Base-by-base conservation (phyloP, 108 stramenopile species). In the Fragilaria crotonensis region DNA sequence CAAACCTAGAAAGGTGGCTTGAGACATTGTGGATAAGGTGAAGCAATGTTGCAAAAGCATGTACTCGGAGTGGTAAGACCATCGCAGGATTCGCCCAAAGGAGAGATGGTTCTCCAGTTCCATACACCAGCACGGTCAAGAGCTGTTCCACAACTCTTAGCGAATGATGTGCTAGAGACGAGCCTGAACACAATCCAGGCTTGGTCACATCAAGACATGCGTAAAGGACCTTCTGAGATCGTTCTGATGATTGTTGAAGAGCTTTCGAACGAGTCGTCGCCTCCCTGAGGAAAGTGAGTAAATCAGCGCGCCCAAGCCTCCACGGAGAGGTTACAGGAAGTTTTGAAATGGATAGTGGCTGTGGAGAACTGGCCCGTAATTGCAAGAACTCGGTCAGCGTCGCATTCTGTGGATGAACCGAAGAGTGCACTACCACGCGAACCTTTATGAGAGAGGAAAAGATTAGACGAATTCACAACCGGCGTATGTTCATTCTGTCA, bases 41-140 rank as follows among this genome's bases (percentile, higher is more conserved):
- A 5, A 88, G 60, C 23, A 93, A 60, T 27, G 84, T 66, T 11
- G 86, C 86, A 60, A 93, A 93, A 9, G 88, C 76, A 59, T 93
- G 84, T 7, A 90, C 59, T 26, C 92, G 75, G 11, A 93, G 69
- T 44, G 88, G 80, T 14, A 88, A 69, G 19, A 71, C 33, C 11
- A 84, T 68, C 19, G 81, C 77, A 20, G 92, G 92, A 59, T 89
- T 86, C 33, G 91, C 82, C 87, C 85, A 93, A 33, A 70, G 60
- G 14, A 93, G 59, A 23, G 75, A 78, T 22, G 82, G 71, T 30
- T 84, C 73, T 11, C 80, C 87, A 25, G 65, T 79, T 1, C 91
- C 91, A 30, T 59, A 54, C 33, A 85, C 71, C 25, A 76, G 33
- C 29, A 73, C 68, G 33, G 79, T 67, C 81, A 76, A 85, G 14